Base-by-base conservation (phyloP, 441 rosid genomes). In the Codiaeum variegatum region DNA sequence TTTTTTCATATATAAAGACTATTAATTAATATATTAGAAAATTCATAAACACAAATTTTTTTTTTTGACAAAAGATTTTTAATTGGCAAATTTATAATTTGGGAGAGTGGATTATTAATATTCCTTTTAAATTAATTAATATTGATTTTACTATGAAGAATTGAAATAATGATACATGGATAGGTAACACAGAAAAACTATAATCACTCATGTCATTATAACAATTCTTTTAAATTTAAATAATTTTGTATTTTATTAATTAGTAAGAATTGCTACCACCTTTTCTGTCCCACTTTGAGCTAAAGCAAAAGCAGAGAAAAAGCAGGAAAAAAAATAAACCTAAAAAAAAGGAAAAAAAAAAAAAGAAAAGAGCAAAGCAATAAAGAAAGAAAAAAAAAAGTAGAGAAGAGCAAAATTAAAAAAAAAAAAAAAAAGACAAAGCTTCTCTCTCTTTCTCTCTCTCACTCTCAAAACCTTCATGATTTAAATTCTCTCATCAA, bases 221-320 rank as follows among this genome's bases (percentile, higher is more conserved):
- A 75, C 75, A 68, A 58, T 36, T 34, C 72, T 67, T 12, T 78
- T 32, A 9, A 10, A 5, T 29, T 29, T 29, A 12, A 10, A 56
- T 67, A 34, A n/a, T 67, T 60, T 52, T 67, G 66, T 51, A 29
- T 36, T 70, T 61, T 29, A 54, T 77, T 51, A 81, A 79, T 75
- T 73, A 73, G 75, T 68, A 76, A 83, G 84, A 89, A 88, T 83
- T 80, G 90, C 85, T 75, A 76, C 80, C 66, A 79, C 88, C 90
- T 90, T 87, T 90, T 83, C 80, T 82, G 87, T 80, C 85, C 92
- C 85, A 88, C 97, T 93, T 88, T 91, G 87, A 85, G 87, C 86
- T 79, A 93, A 93, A 93, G 98, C 86, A 88, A 93, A 91, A 87
- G 96, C 90, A 82, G 71, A 67, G 81, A 75, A 82, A 84, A 87